A percentile compares a stretch with the other conserved stretches of the same genome.
Evolutionary conservation across 2,329 filamentous ascomycete species (phyloP).

Genomic region (Colletotrichum scovillei): DNA sequence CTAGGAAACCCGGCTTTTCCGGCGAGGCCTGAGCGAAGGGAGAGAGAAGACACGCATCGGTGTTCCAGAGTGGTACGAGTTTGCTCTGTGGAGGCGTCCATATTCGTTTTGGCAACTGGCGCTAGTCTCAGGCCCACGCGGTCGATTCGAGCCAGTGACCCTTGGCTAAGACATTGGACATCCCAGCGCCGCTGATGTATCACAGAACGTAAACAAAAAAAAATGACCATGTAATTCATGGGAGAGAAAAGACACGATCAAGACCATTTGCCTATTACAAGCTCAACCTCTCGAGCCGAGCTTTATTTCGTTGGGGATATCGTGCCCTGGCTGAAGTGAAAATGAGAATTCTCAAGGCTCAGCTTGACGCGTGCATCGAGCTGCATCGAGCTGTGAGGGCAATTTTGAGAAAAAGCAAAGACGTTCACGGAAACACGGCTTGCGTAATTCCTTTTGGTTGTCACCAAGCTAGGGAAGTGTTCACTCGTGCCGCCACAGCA

Average conservation of each 20-base stretch:
- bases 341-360: too few species aligned
- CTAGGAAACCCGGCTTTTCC: background rate
- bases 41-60: too few species aligned
- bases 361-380: background rate
- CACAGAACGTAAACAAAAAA: background rate
- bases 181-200: background rate
- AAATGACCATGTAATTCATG: background rate
- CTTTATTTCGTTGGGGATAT: too few species aligned
- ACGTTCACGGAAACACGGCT: background rate
- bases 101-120: background rate
- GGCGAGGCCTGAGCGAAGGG: background rate
- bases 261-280: too few species aligned
- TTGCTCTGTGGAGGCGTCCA: background rate
- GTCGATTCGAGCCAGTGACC: background rate
- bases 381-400: background rate
- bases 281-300: too few species aligned
- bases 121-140: background rate
- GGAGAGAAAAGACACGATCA: background rate
- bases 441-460: background rate
- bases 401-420: background rate
- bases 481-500: background rate
- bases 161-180: background rate
- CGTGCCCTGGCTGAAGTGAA: too few species aligned
- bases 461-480: background rate
- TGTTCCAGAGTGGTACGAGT: slow-evolving; percentile 7